These are phyloP conservation scores for Salinomyces thailandicus DNA, from an alignment of 2,329 filamentous ascomycete species.

Conservation along the genomic window DNA sequence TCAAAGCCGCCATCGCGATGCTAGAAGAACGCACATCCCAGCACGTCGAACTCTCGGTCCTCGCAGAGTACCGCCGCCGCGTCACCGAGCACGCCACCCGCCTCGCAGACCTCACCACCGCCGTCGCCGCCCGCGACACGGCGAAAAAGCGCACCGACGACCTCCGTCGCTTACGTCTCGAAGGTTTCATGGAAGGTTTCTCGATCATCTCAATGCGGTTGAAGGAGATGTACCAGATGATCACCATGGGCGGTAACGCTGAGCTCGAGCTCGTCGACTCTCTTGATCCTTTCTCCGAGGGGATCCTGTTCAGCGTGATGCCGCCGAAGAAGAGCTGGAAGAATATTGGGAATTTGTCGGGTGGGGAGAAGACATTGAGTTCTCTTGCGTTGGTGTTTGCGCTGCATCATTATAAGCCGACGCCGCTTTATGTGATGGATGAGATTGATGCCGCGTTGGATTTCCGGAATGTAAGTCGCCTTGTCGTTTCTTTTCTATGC, in stretches of 20 bases:
- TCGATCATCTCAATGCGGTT: conserved; percentile 83
- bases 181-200: conserved; percentile 98
- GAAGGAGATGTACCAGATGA: conserved; percentile 99
- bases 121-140: conserved; percentile 66
- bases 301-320: conserved; percentile 96
- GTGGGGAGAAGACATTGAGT: conserved; percentile 93
- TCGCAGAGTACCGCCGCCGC: conserved; percentile 77
- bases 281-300: conserved; percentile 91
- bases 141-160: conserved; percentile 92
- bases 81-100: conserved; percentile 73
- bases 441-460: conserved; percentile 97
- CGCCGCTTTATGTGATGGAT: conserved; percentile 97
- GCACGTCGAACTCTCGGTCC: conserved; percentile 78
- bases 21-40: conserved; percentile 71
- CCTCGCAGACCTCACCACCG: conserved; percentile 71
- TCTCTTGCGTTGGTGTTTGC: conserved; percentile 95
- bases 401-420: conserved; percentile 94
- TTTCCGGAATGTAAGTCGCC: conserved; percentile 92
- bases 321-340: conserved; percentile 99
- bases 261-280: conserved; percentile 95
- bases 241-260: conserved; percentile 97
- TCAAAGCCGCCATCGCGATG: conserved; percentile 55
- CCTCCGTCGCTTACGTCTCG: conserved; percentile 75
- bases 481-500: too few species aligned
- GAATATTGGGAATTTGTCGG: conserved; percentile 91